These are phyloP conservation scores for Penicillium bialowiezense DNA, from an alignment of 495 filamentous ascomycete species.

Conservation along the genomic window DNA sequence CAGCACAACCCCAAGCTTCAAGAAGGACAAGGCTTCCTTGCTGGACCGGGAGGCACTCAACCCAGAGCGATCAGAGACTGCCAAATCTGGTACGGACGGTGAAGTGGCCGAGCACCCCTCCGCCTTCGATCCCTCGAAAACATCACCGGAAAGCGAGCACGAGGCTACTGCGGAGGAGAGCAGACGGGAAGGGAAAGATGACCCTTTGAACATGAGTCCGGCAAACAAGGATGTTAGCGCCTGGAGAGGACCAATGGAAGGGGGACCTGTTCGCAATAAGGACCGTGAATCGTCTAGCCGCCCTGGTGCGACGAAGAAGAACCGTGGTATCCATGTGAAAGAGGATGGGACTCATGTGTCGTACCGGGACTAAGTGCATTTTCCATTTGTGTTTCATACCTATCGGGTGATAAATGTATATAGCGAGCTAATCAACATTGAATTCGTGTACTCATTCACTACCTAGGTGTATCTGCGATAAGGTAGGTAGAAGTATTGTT, in stretches of 20 bases:
- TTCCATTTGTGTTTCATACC: neutral
- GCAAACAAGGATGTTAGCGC: slow-evolving; percentile 59
- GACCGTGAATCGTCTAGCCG: slow-evolving; percentile 42
- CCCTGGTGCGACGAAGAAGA: slow-evolving; percentile 46
- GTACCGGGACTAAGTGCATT: slow-evolving; percentile 7
- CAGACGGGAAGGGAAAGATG: slow-evolving; percentile 21
- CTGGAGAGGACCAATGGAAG: slow-evolving; percentile 43
- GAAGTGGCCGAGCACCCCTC: slow-evolving; percentile 46
- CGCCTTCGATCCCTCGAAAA: slow-evolving; percentile 59
- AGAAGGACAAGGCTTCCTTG: slow-evolving; percentile 27
- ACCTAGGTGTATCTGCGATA: neutral
- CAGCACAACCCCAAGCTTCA: slow-evolving; percentile 13
- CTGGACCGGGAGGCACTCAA: slow-evolving; percentile 55
- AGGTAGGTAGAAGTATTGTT: no score
- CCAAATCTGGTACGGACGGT: slow-evolving; percentile 57
- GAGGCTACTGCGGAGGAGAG: slow-evolving; percentile 36
- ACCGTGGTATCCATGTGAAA: slow-evolving; percentile 31
- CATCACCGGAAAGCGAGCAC: slow-evolving; percentile 54
- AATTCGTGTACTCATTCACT: neutral
- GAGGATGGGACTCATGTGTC: slow-evolving; percentile 32
- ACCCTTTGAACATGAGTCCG: slow-evolving; percentile 56
- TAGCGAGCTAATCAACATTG: neutral
- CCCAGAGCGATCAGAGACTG: slow-evolving; percentile 54
- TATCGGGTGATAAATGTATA: neutral
- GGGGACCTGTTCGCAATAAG: slow-evolving; percentile 42